phyloP scores from a whole-genome alignment of 2,329 filamentous ascomycete species.

The Xylariaceae sp. region DNA sequence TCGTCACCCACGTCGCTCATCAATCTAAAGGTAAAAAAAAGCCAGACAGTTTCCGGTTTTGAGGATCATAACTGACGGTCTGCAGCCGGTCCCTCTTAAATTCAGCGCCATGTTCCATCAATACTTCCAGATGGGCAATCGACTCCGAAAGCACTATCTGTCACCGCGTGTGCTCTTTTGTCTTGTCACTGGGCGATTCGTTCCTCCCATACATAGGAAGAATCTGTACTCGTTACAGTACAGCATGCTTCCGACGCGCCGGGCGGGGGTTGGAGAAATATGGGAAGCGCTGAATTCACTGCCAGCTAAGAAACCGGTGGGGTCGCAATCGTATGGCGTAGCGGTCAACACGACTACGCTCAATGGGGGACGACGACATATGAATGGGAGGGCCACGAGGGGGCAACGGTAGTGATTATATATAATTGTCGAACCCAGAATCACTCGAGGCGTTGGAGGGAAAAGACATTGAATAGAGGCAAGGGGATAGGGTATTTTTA shows the following conservation, averaged over 20 bases:
- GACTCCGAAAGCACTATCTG: constrained; percentile 91
- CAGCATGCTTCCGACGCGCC: constrained; percentile 83
- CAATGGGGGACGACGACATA: constrained; percentile 24
- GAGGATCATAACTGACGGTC: constrained; percentile 4
- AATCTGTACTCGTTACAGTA: constrained; percentile 96
- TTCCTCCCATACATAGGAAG: constrained; percentile 89
- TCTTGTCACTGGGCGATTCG: constrained; percentile 83
- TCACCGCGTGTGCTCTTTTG: constrained; percentile 83
- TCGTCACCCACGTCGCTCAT: constrained; percentile 68
- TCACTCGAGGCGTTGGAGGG: neutral
- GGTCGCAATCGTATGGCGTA: constrained; percentile 24
- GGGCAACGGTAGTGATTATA: constrained; percentile 12
- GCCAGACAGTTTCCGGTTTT: neutral
- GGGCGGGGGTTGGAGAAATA: constrained; percentile 77
- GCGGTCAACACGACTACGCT: constrained; percentile 12
- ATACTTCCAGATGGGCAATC: constrained; percentile 89
- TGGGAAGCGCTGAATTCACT: constrained; percentile 65
- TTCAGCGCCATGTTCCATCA: constrained; percentile 95
- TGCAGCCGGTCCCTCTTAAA: constrained; percentile 76
- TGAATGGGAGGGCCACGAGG: constrained; percentile 25
- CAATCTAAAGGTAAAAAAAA: constrained; percentile 63
- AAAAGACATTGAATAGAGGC: constrained; percentile 6
- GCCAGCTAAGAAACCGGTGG: constrained; percentile 39
- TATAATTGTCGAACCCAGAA: no score
- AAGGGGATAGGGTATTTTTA: no score